A percentile compares a stretch with the other conserved stretches of the same genome.
Evolutionary conservation across 306 rosid genomes (phyloP).

Genomic region (Prunus dulcis): DNA sequence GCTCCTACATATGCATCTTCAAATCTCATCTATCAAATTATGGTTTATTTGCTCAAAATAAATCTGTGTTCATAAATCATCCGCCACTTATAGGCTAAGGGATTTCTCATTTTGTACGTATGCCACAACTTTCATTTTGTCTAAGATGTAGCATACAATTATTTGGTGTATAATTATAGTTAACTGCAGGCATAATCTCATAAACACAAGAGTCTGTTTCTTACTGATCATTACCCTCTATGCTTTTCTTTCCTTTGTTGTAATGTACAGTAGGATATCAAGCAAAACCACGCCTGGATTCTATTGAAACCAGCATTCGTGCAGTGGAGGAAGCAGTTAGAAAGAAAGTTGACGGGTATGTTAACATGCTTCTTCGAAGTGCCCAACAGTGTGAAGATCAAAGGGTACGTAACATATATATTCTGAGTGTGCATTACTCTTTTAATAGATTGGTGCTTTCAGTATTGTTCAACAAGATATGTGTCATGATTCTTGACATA

Average conservation of each 20-base stretch:
- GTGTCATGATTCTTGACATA: background rate
- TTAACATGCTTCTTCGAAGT: constrained; percentile 48
- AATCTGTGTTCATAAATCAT: too few species aligned
- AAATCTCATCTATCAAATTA: too few species aligned
- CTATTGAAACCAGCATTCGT: constrained; percentile 52
- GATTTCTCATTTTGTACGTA: too few species aligned
- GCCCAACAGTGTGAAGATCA: constrained; percentile 44
- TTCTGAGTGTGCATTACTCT: background rate
- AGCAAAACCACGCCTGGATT: constrained; percentile 49
- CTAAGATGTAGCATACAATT: too few species aligned
- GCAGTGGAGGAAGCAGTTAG: constrained; percentile 69
- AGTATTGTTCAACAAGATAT: background rate
- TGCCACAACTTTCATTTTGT: too few species aligned
- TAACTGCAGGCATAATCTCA: too few species aligned
- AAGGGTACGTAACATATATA: constrained; percentile 41
- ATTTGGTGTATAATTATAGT: too few species aligned
- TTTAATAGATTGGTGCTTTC: background rate
- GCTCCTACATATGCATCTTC: too few species aligned
- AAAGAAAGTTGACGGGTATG: constrained; percentile 60
- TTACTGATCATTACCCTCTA: background rate
- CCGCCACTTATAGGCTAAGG: too few species aligned
- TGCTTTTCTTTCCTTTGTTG: constrained; percentile 3
- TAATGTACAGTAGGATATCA: constrained; percentile 62
- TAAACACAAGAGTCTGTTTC: background rate
- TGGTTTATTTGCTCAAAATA: too few species aligned